A percentile compares a stretch with the other conserved stretches of the same genome.
Conservation (phyloP, 1,139 yeast genomes). For the Yamadazyma triangularis region DNA sequence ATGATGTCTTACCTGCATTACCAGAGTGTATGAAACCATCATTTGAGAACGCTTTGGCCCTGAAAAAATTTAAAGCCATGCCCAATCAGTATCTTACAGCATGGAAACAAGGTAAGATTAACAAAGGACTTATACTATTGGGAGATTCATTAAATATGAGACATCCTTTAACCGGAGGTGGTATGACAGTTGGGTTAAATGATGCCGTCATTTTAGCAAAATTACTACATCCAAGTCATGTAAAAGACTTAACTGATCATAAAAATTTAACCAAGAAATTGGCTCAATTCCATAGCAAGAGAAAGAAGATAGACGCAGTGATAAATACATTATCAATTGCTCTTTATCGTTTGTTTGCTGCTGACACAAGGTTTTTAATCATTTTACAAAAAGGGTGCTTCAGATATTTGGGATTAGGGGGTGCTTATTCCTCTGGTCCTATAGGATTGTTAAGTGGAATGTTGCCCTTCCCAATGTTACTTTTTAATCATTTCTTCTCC, state of each 20-base stretch:
- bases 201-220: constrained; percentile 72
- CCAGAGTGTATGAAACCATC: constrained; percentile 66
- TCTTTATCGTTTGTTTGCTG: constrained; percentile 84
- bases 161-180: constrained; percentile 98
- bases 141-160: constrained; percentile 98
- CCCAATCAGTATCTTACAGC: constrained; percentile 93
- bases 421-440: constrained; percentile 74
- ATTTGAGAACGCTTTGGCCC: constrained; percentile 43
- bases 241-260: constrained; percentile 59
- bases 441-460: constrained; percentile 81
- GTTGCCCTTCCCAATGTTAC: constrained; percentile 64
- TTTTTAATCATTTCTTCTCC: constrained; percentile 81
- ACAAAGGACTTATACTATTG: constrained; percentile 75
- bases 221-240: constrained; percentile 51
- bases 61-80: constrained; percentile 70
- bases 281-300: constrained; percentile 64
- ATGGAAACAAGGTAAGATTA: constrained; percentile 48
- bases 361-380: constrained; percentile 60
- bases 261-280: constrained; percentile 50
- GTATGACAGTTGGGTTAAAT: constrained; percentile 95
- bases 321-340: constrained; percentile 90
- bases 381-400: constrained; percentile 87
- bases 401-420: constrained; percentile 79
- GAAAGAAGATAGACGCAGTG: constrained; percentile 78
- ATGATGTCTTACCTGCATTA: constrained; percentile 60